Evolutionary conservation across 352 stramenopile species (phyloP).

Genomic region (Thalassiosira ordinaria): DNA sequence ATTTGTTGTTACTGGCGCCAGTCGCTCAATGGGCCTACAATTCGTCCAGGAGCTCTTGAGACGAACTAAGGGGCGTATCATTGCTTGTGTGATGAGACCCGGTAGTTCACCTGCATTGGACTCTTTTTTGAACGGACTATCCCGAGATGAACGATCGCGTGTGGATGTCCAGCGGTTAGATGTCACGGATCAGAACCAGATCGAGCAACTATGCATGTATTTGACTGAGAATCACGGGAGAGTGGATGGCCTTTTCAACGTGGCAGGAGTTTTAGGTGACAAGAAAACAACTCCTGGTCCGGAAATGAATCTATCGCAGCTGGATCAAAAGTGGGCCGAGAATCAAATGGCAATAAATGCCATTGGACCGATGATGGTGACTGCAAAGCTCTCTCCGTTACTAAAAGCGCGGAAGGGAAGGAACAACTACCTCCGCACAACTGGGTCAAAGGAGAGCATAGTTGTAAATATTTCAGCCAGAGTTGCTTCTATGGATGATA

Average conservation of each 20-base stretch:
- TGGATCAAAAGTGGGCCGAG: conserved; percentile 81
- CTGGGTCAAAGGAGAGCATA: conserved; percentile 58
- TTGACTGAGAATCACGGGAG: conserved; percentile 57
- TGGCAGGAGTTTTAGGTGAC: conserved; percentile 85
- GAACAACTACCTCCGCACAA: conserved; percentile 44
- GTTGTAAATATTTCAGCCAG: conserved; percentile 87
- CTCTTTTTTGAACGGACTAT: conserved; percentile 22
- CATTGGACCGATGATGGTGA: conserved; percentile 85
- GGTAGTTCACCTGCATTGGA: conserved; percentile 39
- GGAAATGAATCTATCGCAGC: conserved; percentile 80
- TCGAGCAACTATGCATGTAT: conserved; percentile 48
- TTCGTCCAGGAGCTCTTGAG: conserved; percentile 66
- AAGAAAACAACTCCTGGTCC: conserved; percentile 76
- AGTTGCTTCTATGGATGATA: conserved; percentile 88
- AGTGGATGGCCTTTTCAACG: conserved; percentile 85
- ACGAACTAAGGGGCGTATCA: conserved; percentile 54
- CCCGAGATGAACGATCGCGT: conserved; percentile 22
- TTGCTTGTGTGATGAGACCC: conserved; percentile 39
- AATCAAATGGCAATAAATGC: conserved; percentile 86
- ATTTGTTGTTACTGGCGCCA: conserved; percentile 74
- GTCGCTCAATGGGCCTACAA: conserved; percentile 74
- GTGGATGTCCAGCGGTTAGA: conserved; percentile 68
- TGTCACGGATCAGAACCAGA: conserved; percentile 67
- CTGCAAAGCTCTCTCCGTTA: conserved; percentile 58
- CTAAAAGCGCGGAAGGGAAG: conserved; percentile 59